Percentiles rank a stretch among this genome's conserved stretches.
phyloP scores from a whole-genome alignment of 305 asterid genomes.

The Salvia sclarea region DNA sequence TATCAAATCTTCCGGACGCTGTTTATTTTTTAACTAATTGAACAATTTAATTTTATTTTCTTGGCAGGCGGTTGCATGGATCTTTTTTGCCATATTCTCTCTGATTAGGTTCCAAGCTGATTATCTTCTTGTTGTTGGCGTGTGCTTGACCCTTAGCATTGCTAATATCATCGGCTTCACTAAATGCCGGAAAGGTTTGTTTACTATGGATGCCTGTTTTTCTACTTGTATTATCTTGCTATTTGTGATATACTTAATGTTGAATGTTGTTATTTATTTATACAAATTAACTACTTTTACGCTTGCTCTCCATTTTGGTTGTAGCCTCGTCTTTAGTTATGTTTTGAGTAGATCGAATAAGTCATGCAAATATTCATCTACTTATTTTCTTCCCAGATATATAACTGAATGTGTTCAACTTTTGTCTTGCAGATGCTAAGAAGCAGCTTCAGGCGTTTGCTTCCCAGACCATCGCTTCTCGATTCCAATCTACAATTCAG shows the following conservation, averaged over 20 bases:
- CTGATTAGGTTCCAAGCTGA: constrained; percentile 93
- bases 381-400: background rate
- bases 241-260: background rate
- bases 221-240: background rate
- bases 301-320: background rate
- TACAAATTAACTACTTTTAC: background rate
- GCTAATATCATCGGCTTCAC: constrained; percentile 97
- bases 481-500: constrained; percentile 66
- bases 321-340: background rate
- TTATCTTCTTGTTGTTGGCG: constrained; percentile 92
- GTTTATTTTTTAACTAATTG: background rate
- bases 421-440: constrained; percentile 67
- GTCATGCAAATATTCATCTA: background rate
- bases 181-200: constrained; percentile 82
- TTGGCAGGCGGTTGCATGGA: constrained; percentile 84
- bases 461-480: constrained; percentile 71
- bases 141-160: constrained; percentile 88
- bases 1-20: constrained; percentile 14
- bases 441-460: constrained; percentile 85
- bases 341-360: background rate
- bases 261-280: background rate
- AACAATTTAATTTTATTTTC: constrained; percentile 5
- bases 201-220: background rate
- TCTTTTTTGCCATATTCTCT: constrained; percentile 84
- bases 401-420: background rate